phyloP scores from a whole-genome alignment of 2,329 filamentous ascomycete genomes.

The Boeremia exigua region DNA sequence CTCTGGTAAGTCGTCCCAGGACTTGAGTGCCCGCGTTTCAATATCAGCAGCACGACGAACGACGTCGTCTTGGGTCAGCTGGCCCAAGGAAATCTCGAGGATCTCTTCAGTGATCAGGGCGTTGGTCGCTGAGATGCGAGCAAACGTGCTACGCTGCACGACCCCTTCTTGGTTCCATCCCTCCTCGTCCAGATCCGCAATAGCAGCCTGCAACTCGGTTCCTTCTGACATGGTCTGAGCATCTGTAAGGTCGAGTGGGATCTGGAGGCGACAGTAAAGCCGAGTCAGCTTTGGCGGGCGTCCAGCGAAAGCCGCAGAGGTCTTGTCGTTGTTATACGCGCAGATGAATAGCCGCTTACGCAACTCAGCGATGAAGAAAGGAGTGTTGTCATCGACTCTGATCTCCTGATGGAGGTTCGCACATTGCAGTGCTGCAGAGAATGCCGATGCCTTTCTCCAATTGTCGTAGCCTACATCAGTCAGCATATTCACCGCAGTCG shows the following conservation, averaged over 20 bases:
- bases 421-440: slow-evolving; percentile 39
- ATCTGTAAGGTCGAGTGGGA: slow-evolving; percentile 63
- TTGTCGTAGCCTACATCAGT: slow-evolving; percentile 32
- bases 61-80: slow-evolving; percentile 44
- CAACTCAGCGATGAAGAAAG: slow-evolving; percentile 47
- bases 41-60: slow-evolving; percentile 46
- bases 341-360: slow-evolving; percentile 42
- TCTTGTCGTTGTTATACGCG: slow-evolving; percentile 55
- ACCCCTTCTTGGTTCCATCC: slow-evolving; percentile 60
- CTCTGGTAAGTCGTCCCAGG: slow-evolving; percentile 34
- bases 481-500: background rate
- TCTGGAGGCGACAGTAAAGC: slow-evolving; percentile 60
- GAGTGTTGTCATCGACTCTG: slow-evolving; percentile 38
- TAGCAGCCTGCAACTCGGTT: slow-evolving; percentile 47
- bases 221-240: slow-evolving; percentile 55
- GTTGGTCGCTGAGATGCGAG: slow-evolving; percentile 56
- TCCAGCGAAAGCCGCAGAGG: slow-evolving; percentile 59
- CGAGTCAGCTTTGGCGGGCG: slow-evolving; percentile 61
- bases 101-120: slow-evolving; percentile 63
- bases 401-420: slow-evolving; percentile 49
- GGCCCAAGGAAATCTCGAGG: slow-evolving; percentile 61
- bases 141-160: slow-evolving; percentile 54
- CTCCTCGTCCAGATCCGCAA: slow-evolving; percentile 53
- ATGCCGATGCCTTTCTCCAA: slow-evolving; percentile 42
- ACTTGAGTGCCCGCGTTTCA: slow-evolving; percentile 23